These are phyloP conservation scores for Paramecium pentaurelia DNA, from an alignment of 73 alveolate species.

Conservation along the genomic window DNA sequence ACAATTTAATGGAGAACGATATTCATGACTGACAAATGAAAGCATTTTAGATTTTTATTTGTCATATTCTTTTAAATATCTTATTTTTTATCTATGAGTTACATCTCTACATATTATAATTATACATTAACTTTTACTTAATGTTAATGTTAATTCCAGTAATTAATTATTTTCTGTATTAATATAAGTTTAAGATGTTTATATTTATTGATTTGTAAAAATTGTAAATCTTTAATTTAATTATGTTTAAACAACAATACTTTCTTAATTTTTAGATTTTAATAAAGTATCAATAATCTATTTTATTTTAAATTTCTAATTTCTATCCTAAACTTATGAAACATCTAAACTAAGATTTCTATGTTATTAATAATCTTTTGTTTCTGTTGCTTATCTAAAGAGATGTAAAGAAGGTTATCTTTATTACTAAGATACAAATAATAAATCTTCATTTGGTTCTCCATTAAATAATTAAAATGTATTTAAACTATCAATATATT, in stretches of 20 bases:
- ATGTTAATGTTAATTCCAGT: neutral
- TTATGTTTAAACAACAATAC: neutral
- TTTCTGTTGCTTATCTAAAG: neutral
- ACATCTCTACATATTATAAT: slow-evolving; percentile 46
- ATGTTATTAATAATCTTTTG: neutral
- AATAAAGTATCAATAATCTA: neutral
- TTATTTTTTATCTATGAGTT: slow-evolving; percentile 39
- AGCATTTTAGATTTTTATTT: slow-evolving; percentile 51
- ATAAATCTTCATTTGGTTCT: neutral
- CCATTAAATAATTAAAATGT: neutral
- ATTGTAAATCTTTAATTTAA: neutral
- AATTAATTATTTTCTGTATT: neutral
- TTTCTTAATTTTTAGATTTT: neutral
- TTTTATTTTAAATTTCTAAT: neutral
- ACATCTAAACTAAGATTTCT: neutral
- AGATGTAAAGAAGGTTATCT: neutral
- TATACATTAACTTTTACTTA: neutral
- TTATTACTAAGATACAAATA: neutral
- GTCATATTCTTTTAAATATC: slow-evolving; percentile 38
- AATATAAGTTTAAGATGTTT: neutral
- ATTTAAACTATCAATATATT: neutral
- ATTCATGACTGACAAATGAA: slow-evolving; percentile 57
- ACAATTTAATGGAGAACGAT: slow-evolving; percentile 55
- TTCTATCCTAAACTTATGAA: neutral
- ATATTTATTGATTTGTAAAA: neutral